These are phyloP conservation scores for Lupinus albus DNA, from an alignment of 306 rosid species.

Conservation along the genomic window DNA sequence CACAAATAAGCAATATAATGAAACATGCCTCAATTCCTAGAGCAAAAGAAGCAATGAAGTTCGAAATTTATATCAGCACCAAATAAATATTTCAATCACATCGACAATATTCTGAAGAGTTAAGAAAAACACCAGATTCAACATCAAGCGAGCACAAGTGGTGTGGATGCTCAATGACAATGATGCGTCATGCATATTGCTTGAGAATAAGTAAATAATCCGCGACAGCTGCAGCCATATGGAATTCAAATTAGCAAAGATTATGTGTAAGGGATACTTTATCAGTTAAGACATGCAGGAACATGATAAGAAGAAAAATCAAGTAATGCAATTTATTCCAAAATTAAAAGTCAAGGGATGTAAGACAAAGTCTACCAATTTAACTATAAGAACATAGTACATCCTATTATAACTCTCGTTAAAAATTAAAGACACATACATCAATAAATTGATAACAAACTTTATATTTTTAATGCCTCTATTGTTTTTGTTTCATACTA, in stretches of 20 bases:
- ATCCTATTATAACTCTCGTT: not conserved
- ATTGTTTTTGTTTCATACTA: not conserved
- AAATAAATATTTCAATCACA: slow-evolving; percentile 1
- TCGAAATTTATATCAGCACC: slow-evolving; percentile 19
- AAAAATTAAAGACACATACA: not conserved
- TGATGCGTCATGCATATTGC: slow-evolving; percentile 98
- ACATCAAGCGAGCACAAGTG: slow-evolving; percentile 97
- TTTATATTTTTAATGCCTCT: not conserved
- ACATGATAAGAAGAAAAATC: slow-evolving; percentile 7
- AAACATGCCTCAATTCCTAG: slow-evolving; percentile 13
- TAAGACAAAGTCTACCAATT: not conserved
- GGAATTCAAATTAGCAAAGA: slow-evolving; percentile 37
- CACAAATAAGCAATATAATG: slow-evolving; percentile 16
- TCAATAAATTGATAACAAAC: not conserved
- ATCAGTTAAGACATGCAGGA: slow-evolving; percentile 24
- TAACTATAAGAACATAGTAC: not conserved
- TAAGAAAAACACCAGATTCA: slow-evolving; percentile 78
- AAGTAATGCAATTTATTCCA: not conserved
- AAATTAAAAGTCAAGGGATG: not conserved
- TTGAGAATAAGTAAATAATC: slow-evolving; percentile 93
- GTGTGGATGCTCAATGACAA: slow-evolving; percentile 95
- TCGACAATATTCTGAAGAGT: slow-evolving; percentile 35
- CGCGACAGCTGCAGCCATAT: slow-evolving; percentile 80
- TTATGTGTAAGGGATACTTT: slow-evolving; percentile 9
- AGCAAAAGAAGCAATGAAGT: slow-evolving; percentile 8